phyloP scores from a whole-genome alignment of 1,139 yeast genomes.

The Geotrichum klebahnii region DNA sequence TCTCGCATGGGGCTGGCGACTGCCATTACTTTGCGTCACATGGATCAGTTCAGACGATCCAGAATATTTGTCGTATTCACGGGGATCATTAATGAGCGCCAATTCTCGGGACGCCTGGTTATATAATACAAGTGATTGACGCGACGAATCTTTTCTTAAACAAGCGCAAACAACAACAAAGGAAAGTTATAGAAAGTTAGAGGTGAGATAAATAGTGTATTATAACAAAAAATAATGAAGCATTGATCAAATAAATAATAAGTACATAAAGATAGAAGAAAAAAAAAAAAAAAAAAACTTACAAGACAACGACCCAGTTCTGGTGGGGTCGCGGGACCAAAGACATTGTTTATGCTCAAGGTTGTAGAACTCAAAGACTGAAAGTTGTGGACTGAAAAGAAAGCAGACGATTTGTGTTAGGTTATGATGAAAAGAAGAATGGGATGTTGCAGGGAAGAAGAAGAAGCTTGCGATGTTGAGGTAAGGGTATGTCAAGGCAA shows the following conservation, averaged over 20 bases:
- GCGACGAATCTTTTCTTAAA: constrained; percentile 32
- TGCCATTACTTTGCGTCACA: no score
- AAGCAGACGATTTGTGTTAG: no score
- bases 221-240: no score
- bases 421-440: no score
- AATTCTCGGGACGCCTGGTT: constrained; percentile 33
- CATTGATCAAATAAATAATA: neutral
- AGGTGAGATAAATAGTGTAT: no score
- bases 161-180: no score
- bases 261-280: neutral
- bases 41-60: neutral
- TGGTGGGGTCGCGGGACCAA: constrained; percentile 31
- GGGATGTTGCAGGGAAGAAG: no score
- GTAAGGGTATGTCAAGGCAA: no score
- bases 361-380: neutral
- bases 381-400: no score
- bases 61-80: constrained; percentile 4
- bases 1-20: constrained; percentile 17
- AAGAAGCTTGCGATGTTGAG: no score
- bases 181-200: no score
- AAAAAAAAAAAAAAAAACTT: constrained; percentile 21
- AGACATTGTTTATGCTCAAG: constrained; percentile 29
- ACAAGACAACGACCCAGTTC: constrained; percentile 37
- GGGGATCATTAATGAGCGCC: constrained; percentile 33
- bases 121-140: constrained; percentile 37